These are phyloP conservation scores for Colletotrichum tofieldiae DNA, from an alignment of 2,329 filamentous ascomycete genomes.

Conservation along the genomic window DNA sequence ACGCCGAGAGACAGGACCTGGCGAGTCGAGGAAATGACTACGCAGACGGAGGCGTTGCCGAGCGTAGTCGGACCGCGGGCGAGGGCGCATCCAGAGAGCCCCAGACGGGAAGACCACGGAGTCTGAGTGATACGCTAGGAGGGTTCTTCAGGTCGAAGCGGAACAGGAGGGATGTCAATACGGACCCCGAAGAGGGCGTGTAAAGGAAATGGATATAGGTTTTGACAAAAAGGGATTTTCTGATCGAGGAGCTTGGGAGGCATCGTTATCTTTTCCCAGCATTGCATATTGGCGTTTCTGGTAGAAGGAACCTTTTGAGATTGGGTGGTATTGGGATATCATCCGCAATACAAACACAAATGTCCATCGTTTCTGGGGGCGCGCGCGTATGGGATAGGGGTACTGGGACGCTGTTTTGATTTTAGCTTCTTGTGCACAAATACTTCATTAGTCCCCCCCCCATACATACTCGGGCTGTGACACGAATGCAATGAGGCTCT, in stretches of 20 bases:
- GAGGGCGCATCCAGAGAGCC: conserved; percentile 27
- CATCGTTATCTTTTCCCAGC: conserved; percentile 26
- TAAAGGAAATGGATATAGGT: neutral
- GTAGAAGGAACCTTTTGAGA: conserved; percentile 25
- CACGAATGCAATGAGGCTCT: conserved; percentile 6
- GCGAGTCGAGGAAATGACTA: conserved; percentile 2
- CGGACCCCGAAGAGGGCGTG: conserved; percentile 42
- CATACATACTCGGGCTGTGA: neutral
- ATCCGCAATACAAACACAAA: conserved; percentile 11
- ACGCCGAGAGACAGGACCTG: conserved; percentile 39
- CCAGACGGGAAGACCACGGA: conserved; percentile 54
- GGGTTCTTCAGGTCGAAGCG: conserved; percentile 56
- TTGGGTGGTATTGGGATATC: conserved; percentile 16
- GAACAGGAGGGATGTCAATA: conserved; percentile 48
- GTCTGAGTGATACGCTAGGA: conserved; percentile 60
- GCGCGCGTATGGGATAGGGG: conserved; percentile 18
- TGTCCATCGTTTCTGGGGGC: conserved; percentile 24
- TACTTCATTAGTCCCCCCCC: conserved; percentile 13
- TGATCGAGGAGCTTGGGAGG: conserved; percentile 7
- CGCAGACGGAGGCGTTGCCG: conserved; percentile 16
- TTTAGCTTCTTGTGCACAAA: conserved; percentile 18
- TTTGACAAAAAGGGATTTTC: neutral
- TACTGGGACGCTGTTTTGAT: conserved; percentile 2
- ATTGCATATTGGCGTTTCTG: conserved; percentile 43
- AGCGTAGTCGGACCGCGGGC: conserved; percentile 37